Percentiles rank a stretch among this genome's conserved stretches.
Conservation (phyloP, 352 stramenopile genomes). For the Pythium vanterpoolii region DNA sequence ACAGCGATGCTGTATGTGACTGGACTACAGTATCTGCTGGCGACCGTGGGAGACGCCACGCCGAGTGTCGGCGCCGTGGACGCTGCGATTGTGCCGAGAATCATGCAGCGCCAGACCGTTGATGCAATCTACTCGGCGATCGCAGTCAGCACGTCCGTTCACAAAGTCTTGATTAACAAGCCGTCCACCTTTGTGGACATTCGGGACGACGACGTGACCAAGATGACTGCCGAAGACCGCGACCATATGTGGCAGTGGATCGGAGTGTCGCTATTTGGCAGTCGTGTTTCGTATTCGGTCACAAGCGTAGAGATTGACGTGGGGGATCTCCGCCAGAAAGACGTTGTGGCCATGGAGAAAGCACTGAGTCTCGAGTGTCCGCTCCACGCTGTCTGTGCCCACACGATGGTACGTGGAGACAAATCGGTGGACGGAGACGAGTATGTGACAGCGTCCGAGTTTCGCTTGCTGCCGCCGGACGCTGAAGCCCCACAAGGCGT, state of each 20-base stretch:
- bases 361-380: neutral
- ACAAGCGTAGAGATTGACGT: neutral
- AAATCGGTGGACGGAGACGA: neutral
- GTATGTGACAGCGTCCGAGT: slow-evolving; percentile 3
- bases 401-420: neutral
- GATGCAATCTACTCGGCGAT: slow-evolving; percentile 5
- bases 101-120: neutral
- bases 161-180: neutral
- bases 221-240: neutral
- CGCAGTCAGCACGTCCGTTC: neutral
- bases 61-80: neutral
- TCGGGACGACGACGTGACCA: neutral
- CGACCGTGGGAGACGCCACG: neutral
- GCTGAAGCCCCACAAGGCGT: neutral
- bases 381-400: neutral
- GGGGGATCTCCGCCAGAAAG: neutral
- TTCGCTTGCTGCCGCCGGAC: neutral
- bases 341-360: neutral
- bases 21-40: slow-evolving; percentile 2
- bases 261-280: slow-evolving; percentile 1
- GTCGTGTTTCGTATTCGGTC: neutral
- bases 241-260: slow-evolving; percentile 12
- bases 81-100: neutral
- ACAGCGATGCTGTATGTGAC: slow-evolving; percentile 2
- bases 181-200: neutral